These are phyloP conservation scores for Ustilago loliicola DNA, from an alignment of 1,284 basidiomycete species.

Conservation along the genomic window DNA sequence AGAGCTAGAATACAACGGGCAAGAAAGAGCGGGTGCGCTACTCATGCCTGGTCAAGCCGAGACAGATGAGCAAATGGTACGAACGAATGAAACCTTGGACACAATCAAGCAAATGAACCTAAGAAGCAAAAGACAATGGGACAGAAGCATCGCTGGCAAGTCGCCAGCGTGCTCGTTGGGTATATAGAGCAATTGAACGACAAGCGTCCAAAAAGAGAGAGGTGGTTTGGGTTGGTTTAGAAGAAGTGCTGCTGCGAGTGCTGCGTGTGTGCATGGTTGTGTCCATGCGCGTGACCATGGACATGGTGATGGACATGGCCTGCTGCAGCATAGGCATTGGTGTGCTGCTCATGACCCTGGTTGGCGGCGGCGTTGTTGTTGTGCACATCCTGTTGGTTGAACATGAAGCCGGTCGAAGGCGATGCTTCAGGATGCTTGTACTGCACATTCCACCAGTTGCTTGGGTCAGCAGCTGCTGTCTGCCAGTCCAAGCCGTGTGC, in stretches of 20 bases:
- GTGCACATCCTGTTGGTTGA: conserved; percentile 22
- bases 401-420: conserved; percentile 33
- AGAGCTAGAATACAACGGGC: neutral
- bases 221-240: conserved; percentile 10
- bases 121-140: neutral
- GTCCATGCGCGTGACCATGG: conserved; percentile 11
- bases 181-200: conserved; percentile 8
- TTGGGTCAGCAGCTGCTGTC: conserved; percentile 22
- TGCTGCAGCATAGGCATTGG: neutral
- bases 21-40: neutral
- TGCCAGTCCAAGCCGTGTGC: conserved; percentile 37
- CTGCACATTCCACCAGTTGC: conserved; percentile 48
- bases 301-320: conserved; percentile 22
- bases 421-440: conserved; percentile 38
- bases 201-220: conserved; percentile 10
- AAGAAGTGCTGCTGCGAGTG: conserved; percentile 32
- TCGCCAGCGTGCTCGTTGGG: neutral
- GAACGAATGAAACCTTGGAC: neutral
- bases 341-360: conserved; percentile 5
- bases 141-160: neutral
- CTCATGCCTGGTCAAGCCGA: neutral
- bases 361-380: neutral
- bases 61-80: neutral
- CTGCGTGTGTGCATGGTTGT: conserved; percentile 13
- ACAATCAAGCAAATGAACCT: neutral